Evolutionary conservation across 1,284 basidiomycete genomes (phyloP), one percentile per base, ranked within the genome.

Genomic region (Apiotrichum veenhuisii): DNA sequence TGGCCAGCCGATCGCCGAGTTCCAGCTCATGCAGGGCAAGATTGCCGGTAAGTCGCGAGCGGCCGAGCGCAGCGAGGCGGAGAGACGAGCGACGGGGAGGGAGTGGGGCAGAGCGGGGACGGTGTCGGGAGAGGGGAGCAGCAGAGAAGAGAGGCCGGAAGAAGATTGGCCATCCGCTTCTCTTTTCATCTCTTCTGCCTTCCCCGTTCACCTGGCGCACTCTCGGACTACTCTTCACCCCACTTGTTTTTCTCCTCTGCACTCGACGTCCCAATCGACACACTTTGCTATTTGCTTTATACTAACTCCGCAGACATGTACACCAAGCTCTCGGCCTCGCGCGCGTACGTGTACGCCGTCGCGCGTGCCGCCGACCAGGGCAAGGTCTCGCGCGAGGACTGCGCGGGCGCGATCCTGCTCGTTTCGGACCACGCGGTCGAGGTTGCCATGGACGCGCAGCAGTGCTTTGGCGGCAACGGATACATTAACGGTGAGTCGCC

Each of bases 11-110:
- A 82, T 97, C 49, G 94, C 87, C n/a, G 87, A 87, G 36, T 96
- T 97, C 81, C 93, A 97, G 75, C 77, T 96, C 53, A 93, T 97
- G 87, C 94, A 97, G 83, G 93, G 90, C 83, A 77, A 80, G 67
- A 70, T 80, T 57, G 79, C 80, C 18, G 72, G 71, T 71, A 45
- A 58, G 70, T 62, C 18, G n/a, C n/a, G n/a, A n/a, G n/a, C n/a
- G 20, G 44, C 20, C 30, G 40, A n/a, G n/a, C n/a, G n/a, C n/a
- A n/a, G n/a, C n/a, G 37, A 38, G 8, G 15, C 37, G 37, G 37
- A n/a, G 37, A 8, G 37, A n/a, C 14, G 50, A 7, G 5, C 17
- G 30, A 34, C n/a, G n/a, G n/a, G n/a, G n/a, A n/a, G n/a, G n/a
- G n/a, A n/a, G n/a, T n/a, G n/a, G n/a, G n/a, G n/a, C n/a, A n/a